These are phyloP conservation scores for Eragrostis curvula DNA, from an alignment of 176 grass and related monocot species.

Conservation along the genomic window DNA sequence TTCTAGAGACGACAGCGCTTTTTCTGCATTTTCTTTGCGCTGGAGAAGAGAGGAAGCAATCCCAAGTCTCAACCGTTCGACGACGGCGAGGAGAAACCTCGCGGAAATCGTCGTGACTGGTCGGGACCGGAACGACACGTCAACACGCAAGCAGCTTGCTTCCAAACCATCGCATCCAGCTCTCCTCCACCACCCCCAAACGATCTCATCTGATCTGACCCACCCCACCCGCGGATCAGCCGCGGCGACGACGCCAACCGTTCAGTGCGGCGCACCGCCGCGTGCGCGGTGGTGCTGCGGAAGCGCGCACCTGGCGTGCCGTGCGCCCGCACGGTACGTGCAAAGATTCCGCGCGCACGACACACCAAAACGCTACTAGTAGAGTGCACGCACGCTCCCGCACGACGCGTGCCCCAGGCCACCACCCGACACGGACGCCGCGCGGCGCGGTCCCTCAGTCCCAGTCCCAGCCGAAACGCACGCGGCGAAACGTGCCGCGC, in stretches of 20 bases:
- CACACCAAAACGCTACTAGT: neutral
- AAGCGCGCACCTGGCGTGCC: neutral
- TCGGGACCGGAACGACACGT: neutral
- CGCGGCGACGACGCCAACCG: neutral
- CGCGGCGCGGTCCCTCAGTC: neutral
- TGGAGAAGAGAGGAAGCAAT: too few species aligned
- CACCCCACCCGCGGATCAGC: neutral
- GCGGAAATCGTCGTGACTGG: neutral
- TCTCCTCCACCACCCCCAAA: neutral
- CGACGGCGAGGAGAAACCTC: neutral
- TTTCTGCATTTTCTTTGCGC: neutral
- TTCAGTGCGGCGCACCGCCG: neutral
- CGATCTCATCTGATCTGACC: neutral
- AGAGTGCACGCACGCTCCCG: conserved; percentile 37
- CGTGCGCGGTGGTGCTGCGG: neutral
- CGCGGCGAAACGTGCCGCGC: conserved; percentile 20
- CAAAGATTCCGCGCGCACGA: conserved; percentile 42
- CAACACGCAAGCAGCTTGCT: neutral
- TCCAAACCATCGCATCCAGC: neutral
- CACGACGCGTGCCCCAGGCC: neutral
- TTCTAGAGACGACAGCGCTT: neutral
- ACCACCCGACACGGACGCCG: neutral
- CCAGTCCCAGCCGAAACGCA: neutral
- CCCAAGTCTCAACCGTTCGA: conserved; percentile 8
- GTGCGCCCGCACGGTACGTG: conserved; percentile 7